phyloP scores from a whole-genome alignment of 1,284 basidiomycete species.

The Microbotryum lychnidis-dioicae region DNA sequence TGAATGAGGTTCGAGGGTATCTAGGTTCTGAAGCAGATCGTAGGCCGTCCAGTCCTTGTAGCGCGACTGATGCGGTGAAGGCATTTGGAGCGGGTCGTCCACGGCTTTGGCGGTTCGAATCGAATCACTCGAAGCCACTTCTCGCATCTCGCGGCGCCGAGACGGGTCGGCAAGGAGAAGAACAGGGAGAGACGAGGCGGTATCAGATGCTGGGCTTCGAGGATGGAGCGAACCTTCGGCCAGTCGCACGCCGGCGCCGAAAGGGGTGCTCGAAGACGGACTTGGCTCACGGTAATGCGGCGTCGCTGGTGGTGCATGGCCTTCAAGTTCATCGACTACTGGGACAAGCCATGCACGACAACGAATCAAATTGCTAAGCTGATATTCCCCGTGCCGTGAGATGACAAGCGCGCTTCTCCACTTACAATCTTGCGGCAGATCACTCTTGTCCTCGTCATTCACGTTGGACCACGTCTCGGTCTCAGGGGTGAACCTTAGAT shows the following conservation, averaged over 20 bases:
- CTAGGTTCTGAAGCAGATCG: conserved; percentile 10
- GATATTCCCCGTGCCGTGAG: no score
- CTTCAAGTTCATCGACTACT: conserved; percentile 20
- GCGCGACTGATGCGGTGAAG: background rate
- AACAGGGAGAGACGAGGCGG: background rate
- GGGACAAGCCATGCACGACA: background rate
- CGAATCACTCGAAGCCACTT: conserved; percentile 30
- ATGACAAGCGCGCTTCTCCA: background rate
- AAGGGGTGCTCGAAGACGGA: background rate
- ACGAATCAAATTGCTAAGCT: background rate
- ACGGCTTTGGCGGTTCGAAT: conserved; percentile 29
- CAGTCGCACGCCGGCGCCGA: conserved; percentile 13
- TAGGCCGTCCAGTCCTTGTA: conserved; percentile 21
- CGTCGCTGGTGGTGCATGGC: background rate
- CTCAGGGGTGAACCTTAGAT: no score
- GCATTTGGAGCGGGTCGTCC: background rate
- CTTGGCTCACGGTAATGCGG: background rate
- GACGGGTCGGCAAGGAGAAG: background rate
- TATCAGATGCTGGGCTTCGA: background rate
- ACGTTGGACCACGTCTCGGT: background rate
- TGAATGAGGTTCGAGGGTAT: background rate
- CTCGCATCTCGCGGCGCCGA: conserved; percentile 14
- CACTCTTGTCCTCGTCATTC: conserved; percentile 3
- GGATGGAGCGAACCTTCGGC: background rate
- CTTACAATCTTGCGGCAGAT: conserved; percentile 25